Conservation (phyloP, 2,329 filamentous ascomycete genomes). For the Hansfordia pulvinata region DNA sequence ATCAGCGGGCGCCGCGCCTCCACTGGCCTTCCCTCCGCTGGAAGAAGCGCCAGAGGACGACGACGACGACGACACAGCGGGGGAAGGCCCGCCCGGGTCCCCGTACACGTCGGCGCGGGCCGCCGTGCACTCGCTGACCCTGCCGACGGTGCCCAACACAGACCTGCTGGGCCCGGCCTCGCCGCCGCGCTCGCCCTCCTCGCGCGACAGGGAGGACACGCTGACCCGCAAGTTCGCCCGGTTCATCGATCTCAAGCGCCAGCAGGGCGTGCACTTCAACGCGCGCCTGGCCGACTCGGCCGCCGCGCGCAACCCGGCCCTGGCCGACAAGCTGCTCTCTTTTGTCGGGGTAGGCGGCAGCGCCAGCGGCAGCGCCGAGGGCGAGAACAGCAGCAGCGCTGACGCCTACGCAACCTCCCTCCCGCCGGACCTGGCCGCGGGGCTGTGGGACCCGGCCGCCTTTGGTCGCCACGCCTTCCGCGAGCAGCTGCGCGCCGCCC, state of each 20-base stretch:
- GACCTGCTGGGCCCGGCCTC: constrained; percentile 64
- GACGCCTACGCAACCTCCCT: constrained; percentile 58
- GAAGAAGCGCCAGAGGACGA: constrained; percentile 15
- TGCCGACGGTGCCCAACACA: constrained; percentile 59
- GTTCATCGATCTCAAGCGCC: constrained; percentile 65
- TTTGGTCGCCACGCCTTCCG: constrained; percentile 43
- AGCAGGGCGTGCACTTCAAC: constrained; percentile 68
- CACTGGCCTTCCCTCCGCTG: constrained; percentile 15
- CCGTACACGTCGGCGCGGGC: constrained; percentile 55
- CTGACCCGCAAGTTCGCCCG: constrained; percentile 56
- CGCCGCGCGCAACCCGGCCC: constrained; percentile 56
- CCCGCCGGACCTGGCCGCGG: constrained; percentile 25
- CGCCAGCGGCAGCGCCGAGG: no score
- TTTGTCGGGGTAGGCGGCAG: constrained; percentile 43
- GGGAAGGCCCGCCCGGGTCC: constrained; percentile 30
- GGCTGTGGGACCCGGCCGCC: constrained; percentile 44
- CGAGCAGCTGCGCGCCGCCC: constrained; percentile 32
- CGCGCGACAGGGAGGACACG: constrained; percentile 8
- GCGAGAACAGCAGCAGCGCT: no score
- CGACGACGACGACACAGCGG: constrained; percentile 7
- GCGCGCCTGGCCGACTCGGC: constrained; percentile 52
- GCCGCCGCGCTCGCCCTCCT: constrained; percentile 46
- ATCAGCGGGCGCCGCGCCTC: constrained; percentile 3
- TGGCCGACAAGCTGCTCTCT: constrained; percentile 58
- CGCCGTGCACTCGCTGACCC: constrained; percentile 56